Base-by-base conservation (phyloP, 2,329 filamentous ascomycete genomes). In the Fusarium sp. region DNA sequence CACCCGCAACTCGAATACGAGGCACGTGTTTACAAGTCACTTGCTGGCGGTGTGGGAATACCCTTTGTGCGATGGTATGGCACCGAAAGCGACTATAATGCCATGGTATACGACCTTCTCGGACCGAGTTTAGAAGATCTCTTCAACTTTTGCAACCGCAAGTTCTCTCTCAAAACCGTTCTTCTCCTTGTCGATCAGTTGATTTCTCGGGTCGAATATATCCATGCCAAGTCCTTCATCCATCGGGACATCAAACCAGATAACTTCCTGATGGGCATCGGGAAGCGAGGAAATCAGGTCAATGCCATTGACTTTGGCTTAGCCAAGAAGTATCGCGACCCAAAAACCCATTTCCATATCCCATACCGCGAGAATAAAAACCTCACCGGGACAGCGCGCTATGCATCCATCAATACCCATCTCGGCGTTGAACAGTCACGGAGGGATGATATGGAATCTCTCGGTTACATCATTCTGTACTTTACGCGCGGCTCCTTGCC, bases 41-140 rank as follows among this genome's bases (percentile, higher is more conserved):
- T 99, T 63, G 97, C 97, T 65, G 97, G 97, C 77, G 97, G 97
- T 83, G 97, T 98, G 79, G 97, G 97, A 71, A 99, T 99, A 76
- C 97, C 97, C 57, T 98, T 98, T 82, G 97, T 99, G 82, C 95
- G 96, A 86, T 99, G 97, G 97, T 99, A 98, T 85, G 97, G 97
- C 79, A 98, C 96, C 72, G 97, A 99, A 87, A 98, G 96, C 86
- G 97, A 98, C 88, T 98, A 99, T 92, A 98, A 99, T 86, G 97
- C 97, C 84, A 98, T 99, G 97, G 97, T 99, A 61, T 92, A 98
- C 76, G 58, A 61, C 24, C 39, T 61, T 31, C 58, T 61, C 39
- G 58, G 58, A 35, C 58, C 58, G 2, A 45, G 39, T n/a, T 22
- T 61, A 4, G 58, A 61, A 48, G 41, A 45, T 20, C 27, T 61